Evolutionary conservation across 2,329 filamentous ascomycete species (phyloP).

Genomic region (Ciborinia camelliae): DNA sequence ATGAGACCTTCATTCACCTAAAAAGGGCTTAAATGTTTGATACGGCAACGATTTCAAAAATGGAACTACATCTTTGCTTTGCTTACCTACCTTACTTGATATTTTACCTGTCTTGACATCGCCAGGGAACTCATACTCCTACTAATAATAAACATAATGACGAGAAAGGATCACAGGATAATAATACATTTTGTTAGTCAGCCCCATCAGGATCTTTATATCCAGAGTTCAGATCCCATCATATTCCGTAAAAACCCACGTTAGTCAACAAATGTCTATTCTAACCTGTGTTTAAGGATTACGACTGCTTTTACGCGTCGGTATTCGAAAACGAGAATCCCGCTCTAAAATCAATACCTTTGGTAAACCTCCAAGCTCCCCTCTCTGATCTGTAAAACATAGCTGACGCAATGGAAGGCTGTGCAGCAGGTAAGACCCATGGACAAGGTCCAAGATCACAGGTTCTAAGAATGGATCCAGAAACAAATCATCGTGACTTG

Average conservation of each 20-base stretch:
- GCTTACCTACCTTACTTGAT: too few species aligned
- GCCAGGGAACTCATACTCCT: neutral
- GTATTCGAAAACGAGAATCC: constrained; percentile 79
- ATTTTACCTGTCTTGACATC: neutral
- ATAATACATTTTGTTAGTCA: constrained; percentile 26
- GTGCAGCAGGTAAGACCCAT: constrained; percentile 35
- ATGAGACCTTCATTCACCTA: neutral
- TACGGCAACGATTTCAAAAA: neutral
- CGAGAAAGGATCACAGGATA: constrained; percentile 23
- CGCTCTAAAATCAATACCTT: constrained; percentile 64
- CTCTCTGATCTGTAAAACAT: constrained; percentile 3
- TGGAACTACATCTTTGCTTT: neutral
- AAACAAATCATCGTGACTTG: constrained; percentile 75
- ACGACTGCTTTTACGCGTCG: constrained; percentile 93
- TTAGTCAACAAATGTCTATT: neutral
- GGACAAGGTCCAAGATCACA: neutral
- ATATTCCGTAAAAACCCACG: constrained; percentile 8
- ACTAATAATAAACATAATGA: constrained; percentile 11
- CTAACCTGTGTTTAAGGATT: constrained; percentile 50
- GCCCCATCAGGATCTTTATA: constrained; percentile 3
- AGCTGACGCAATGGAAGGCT: constrained; percentile 32
- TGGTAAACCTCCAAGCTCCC: constrained; percentile 62
- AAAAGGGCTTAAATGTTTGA: neutral
- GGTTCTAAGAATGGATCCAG: constrained; percentile 39
- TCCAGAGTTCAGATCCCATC: too few species aligned